Percentiles rank a stretch among this genome's conserved stretches.
These are phyloP conservation scores for Phytophthora vignae DNA, from an alignment of 352 stramenopile species.

Conservation along the genomic window DNA sequence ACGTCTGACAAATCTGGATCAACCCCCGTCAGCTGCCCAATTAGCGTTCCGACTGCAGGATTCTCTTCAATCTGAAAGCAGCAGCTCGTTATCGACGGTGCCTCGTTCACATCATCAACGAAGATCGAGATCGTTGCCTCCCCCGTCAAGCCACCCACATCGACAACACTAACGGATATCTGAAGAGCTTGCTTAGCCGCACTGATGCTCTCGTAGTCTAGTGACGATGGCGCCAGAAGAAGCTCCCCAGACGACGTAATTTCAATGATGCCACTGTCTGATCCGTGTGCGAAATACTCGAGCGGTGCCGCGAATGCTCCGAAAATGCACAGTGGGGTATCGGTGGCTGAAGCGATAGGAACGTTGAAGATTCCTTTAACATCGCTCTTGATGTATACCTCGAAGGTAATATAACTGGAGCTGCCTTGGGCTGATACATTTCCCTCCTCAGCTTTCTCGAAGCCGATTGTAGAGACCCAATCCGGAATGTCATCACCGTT, in stretches of 20 bases:
- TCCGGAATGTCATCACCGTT: constrained; percentile 10
- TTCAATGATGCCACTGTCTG: constrained; percentile 29
- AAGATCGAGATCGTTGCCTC: constrained; percentile 47
- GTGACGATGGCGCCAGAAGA: constrained; percentile 18
- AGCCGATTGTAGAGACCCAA: constrained; percentile 21
- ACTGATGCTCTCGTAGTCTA: constrained; percentile 54
- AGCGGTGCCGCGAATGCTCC: constrained; percentile 35
- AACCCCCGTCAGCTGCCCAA: constrained; percentile 40
- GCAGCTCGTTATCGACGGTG: constrained; percentile 38
- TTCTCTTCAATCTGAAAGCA: constrained; percentile 61
- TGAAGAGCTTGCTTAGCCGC: constrained; percentile 28
- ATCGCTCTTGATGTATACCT: constrained; percentile 26
- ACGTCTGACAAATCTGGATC: constrained; percentile 52
- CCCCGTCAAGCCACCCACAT: constrained; percentile 45
- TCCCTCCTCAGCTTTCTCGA: constrained; percentile 19
- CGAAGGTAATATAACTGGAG: constrained; percentile 36
- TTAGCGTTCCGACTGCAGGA: constrained; percentile 43
- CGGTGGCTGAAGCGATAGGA: constrained; percentile 5
- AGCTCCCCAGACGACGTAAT: constrained; percentile 36
- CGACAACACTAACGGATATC: constrained; percentile 42
- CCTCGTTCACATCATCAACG: constrained; percentile 66
- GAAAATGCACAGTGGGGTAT: constrained; percentile 31
- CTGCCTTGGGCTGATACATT: constrained; percentile 37
- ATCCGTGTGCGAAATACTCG: constrained; percentile 36
- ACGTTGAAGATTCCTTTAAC: constrained; percentile 14